phyloP scores from a whole-genome alignment of 805 yeast species.

The Wickerhamomyces chaumierensis region DNA sequence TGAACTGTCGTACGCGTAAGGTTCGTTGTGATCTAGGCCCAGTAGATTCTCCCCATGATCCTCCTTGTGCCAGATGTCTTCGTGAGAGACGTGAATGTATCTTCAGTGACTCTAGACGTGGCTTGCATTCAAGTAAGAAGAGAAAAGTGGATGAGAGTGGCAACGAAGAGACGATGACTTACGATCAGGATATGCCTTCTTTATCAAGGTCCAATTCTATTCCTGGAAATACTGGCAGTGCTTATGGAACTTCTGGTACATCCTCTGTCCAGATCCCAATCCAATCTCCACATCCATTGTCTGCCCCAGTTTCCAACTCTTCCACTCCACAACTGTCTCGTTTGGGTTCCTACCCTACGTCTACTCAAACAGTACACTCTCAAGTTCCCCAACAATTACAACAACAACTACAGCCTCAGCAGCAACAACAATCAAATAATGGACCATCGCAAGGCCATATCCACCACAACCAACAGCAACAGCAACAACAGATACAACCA shows the following conservation, averaged over 20 bases:
- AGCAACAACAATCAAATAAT: neutral
- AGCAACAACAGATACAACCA: neutral
- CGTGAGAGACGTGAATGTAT: slow-evolving; percentile 78
- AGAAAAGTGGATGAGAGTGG: slow-evolving; percentile 17
- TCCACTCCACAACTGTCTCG: neutral
- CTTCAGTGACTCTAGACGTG: slow-evolving; percentile 46
- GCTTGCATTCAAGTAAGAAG: slow-evolving; percentile 14
- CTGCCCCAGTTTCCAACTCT: neutral
- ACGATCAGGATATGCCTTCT: neutral
- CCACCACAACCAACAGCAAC: neutral
- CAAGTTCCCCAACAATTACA: too few species aligned
- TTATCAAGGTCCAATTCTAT: neutral
- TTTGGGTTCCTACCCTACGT: neutral
- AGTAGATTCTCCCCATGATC: slow-evolving; percentile 53
- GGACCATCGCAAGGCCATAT: neutral
- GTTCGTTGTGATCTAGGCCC: slow-evolving; percentile 82
- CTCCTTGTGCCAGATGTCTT: slow-evolving; percentile 78
- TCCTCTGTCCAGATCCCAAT: too few species aligned
- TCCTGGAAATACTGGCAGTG: too few species aligned
- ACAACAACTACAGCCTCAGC: neutral
- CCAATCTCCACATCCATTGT: too few species aligned
- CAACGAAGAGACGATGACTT: neutral
- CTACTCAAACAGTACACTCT: too few species aligned
- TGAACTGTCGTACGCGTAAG: slow-evolving; percentile 75
- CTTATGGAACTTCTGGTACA: too few species aligned